phyloP scores from a whole-genome alignment of 169 alveolate genomes.

The Plasmodium reichenowi region DNA sequence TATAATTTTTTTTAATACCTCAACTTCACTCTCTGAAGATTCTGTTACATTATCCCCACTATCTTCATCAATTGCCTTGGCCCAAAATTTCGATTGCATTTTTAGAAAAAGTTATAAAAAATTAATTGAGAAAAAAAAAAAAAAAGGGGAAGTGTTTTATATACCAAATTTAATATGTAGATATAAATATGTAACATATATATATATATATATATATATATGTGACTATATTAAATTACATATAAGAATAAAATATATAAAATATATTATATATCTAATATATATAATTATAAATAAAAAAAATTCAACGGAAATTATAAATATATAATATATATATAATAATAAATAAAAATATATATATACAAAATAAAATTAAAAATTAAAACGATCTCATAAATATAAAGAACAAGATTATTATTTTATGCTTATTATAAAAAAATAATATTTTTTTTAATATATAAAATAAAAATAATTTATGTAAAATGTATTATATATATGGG shows the following conservation, averaged over 20 bases:
- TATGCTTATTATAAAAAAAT: too few species aligned
- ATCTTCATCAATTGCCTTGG: conserved; percentile 83
- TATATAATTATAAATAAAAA: not conserved
- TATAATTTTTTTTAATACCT: conserved; percentile 25
- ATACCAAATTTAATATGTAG: not conserved
- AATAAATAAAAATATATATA: too few species aligned
- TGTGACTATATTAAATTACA: not conserved
- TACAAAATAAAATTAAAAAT: too few species aligned
- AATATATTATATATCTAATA: not conserved
- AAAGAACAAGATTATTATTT: too few species aligned
- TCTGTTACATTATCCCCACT: conserved; percentile 73
- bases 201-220: not conserved
- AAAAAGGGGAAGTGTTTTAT: not conserved
- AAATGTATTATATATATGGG: too few species aligned
- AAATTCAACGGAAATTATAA: conserved; percentile 4
- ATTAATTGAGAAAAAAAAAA: not conserved
- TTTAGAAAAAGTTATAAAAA: not conserved
- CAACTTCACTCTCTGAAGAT: conserved; percentile 74
- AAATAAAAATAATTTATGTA: too few species aligned
- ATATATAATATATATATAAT: not conserved
- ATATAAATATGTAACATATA: conserved; percentile 1
- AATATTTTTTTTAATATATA: too few species aligned
- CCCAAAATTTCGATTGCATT: conserved; percentile 92
- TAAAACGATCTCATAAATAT: too few species aligned
- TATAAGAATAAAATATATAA: not conserved